Evolutionary conservation across 306 rosid species (phyloP).

Genomic region (Acacia melanoxylon): DNA sequence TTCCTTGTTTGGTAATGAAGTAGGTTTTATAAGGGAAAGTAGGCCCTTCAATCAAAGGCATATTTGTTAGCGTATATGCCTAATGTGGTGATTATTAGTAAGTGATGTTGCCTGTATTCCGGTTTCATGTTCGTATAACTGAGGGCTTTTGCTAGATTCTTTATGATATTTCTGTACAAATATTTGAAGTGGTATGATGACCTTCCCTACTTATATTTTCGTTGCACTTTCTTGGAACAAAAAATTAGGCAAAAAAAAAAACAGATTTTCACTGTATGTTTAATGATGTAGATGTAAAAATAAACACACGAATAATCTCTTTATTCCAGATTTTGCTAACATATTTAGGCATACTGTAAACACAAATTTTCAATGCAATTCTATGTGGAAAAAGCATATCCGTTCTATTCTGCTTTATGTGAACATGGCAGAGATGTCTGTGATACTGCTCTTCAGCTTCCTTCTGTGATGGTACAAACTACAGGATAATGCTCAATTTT

Average conservation of each 20-base stretch:
- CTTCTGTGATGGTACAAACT: conserved; percentile 11
- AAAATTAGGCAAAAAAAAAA: not conserved
- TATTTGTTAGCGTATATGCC: not conserved
- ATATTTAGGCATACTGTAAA: not conserved
- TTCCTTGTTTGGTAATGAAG: not conserved
- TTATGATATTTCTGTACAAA: not conserved
- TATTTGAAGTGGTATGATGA: not conserved
- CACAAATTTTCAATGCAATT: conserved; percentile 17
- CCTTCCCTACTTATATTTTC: not conserved
- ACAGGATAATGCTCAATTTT: not conserved
- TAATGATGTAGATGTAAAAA: not conserved
- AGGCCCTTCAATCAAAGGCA: not conserved
- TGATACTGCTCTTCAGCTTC: conserved; percentile 13
- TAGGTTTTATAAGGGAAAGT: not conserved
- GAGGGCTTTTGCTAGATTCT: not conserved
- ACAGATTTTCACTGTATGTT: not conserved
- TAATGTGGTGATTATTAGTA: not conserved
- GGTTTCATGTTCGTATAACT: not conserved
- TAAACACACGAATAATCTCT: not conserved
- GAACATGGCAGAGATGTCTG: conserved; percentile 14
- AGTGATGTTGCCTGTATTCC: not conserved
- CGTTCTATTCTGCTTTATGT: conserved; percentile 25
- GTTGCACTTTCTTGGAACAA: not conserved
- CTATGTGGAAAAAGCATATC: not conserved
- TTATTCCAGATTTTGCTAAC: not conserved